Base-by-base conservation (phyloP, 1,139 yeast species). In the Waltiozyma sp. region DNA sequence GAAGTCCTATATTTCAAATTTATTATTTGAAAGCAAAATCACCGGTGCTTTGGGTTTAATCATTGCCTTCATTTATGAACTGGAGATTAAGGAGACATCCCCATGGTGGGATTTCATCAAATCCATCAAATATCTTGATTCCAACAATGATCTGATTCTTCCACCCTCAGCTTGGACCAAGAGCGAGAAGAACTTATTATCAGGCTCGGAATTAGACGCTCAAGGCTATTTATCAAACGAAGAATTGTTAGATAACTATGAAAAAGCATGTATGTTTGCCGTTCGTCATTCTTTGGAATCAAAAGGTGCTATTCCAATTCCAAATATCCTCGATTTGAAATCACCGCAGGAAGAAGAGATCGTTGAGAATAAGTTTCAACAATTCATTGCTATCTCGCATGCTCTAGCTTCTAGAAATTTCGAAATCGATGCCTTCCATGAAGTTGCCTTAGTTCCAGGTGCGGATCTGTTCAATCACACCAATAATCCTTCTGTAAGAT, bases 381-480 rank as follows among this genome's bases (percentile, higher is more conserved):
- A 53, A 14, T 81, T 79, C 57, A 80, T 79, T 2, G 70, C 72
- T 13, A 62, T 66, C 16, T 70, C 75, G 4, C 75, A 70, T 55
- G 71, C 79, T 1, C 78, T 86, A 14, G 76, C 88, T 0, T 78
- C 94, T 1, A 69, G 95, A 46, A 88, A 89, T 1, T 87, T 88
- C 58, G 80, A 79, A 43, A 77, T 89, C 18, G 96, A 89, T 58
- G 71, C 69, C 40, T 87, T 64, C 58, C 85, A 81, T 53, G 84
- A 80, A 24, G 70, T 82, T 37, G 85, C 84, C 0, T 64, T 89
- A 47, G 95, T 88, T 28, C 96, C 96, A 0, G 89, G 89, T 15
- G 96, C 96, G 0, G 95, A 89, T 60, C 65, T 89, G 41, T 88
- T 88, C 64, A 88, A 88, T 52, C 96, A 87, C 57, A 71, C 72